Evolutionary conservation across 164 flowering plant species (phyloP).

Genomic region (Magnolia changhungtana): DNA sequence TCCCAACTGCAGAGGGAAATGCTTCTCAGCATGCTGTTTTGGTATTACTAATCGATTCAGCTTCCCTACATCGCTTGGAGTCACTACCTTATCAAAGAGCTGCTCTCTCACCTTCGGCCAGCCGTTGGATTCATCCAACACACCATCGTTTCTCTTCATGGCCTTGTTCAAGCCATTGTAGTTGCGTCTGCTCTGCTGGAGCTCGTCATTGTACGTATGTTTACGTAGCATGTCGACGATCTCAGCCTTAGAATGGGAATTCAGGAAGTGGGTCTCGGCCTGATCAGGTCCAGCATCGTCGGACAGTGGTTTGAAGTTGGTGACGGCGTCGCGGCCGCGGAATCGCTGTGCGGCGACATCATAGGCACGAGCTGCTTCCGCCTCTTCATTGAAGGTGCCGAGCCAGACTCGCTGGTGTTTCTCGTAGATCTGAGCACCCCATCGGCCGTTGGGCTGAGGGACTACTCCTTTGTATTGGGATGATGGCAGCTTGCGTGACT

Average conservation of each 20-base stretch:
- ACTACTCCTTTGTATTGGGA: conserved; percentile 38
- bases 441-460: conserved; percentile 33
- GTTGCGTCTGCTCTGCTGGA: conserved; percentile 59
- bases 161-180: conserved; percentile 3
- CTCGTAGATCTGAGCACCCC: conserved; percentile 38
- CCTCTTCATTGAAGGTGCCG: conserved; percentile 58
- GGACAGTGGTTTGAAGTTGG: conserved; percentile 62
- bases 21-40: conserved; percentile 86
- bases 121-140: conserved; percentile 8
- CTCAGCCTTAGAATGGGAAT: conserved; percentile 76
- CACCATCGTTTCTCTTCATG: background rate
- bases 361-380: conserved; percentile 79
- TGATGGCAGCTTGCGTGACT: conserved; percentile 67
- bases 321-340: conserved; percentile 88
- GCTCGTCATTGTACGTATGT: conserved; percentile 82
- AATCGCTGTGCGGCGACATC: conserved; percentile 83
- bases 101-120: conserved; percentile 33
- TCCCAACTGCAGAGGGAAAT: conserved; percentile 62
- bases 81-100: conserved; percentile 82
- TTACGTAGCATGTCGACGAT: conserved; percentile 91
- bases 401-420: conserved; percentile 34
- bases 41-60: conserved; percentile 89
- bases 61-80: conserved; percentile 97
- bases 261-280: conserved; percentile 48
- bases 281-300: conserved; percentile 32